Evolutionary conservation across 2,329 filamentous ascomycete species (phyloP).

Genomic region (Phialophora chinensis): DNA sequence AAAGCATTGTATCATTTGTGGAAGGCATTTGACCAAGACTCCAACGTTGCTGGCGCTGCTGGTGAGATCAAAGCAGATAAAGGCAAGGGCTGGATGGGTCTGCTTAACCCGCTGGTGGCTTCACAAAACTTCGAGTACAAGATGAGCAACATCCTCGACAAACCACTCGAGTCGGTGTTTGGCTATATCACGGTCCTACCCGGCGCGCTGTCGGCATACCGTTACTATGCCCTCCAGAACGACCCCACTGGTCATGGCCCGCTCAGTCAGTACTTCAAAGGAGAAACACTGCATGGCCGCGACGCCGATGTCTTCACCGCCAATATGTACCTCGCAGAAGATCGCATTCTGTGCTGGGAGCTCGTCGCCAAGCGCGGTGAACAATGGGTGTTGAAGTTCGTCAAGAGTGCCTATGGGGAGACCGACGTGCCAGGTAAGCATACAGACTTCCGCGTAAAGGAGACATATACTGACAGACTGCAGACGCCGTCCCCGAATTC

Average conservation of each 20-base stretch:
- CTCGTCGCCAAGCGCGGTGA: slow-evolving; percentile 93
- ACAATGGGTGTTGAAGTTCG: slow-evolving; percentile 97
- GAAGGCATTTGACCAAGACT: slow-evolving; percentile 98
- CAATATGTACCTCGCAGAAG: slow-evolving; percentile 99
- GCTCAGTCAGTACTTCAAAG: slow-evolving; percentile 98
- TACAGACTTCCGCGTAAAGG: neutral
- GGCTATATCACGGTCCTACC: slow-evolving; percentile 98
- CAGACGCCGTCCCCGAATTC: slow-evolving; percentile 92
- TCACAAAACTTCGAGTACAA: slow-evolving; percentile 99
- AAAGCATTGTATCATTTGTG: slow-evolving; percentile 97
- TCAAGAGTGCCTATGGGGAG: slow-evolving; percentile 94
- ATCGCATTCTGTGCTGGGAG: slow-evolving; percentile 98
- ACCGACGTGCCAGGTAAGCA: slow-evolving; percentile 91
- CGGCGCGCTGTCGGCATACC: slow-evolving; percentile 91
- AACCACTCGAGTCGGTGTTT: slow-evolving; percentile 95
- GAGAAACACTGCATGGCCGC: slow-evolving; percentile 93
- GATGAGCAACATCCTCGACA: slow-evolving; percentile 99
- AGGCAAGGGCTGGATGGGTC: slow-evolving; percentile 78
- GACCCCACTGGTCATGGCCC: slow-evolving; percentile 95
- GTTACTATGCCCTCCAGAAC: slow-evolving; percentile 95
- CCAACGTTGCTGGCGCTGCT: slow-evolving; percentile 93
- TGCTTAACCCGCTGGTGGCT: slow-evolving; percentile 92
- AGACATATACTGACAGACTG: neutral
- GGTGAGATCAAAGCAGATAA: slow-evolving; percentile 98
- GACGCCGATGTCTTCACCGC: slow-evolving; percentile 97